Base-by-base conservation (phyloP, 768 basidiomycete genomes). In the Rhodotorula paludigena region DNA sequence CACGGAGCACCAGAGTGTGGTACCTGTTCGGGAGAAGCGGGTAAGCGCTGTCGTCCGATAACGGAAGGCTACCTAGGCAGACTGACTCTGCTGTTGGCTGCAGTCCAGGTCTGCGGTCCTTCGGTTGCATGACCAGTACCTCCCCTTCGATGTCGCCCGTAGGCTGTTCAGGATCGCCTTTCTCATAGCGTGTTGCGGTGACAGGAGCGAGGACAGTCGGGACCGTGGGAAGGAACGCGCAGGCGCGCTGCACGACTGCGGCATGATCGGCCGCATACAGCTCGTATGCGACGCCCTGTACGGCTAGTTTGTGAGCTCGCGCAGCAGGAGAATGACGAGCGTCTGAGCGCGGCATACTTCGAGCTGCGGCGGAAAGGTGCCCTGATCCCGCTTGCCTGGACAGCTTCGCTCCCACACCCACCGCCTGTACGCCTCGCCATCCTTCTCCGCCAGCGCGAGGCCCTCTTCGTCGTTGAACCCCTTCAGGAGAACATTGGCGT, bases 261-360 rank as follows among this genome's bases (percentile, higher is more conserved):
- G 32, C 28, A 36, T n/a, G 57, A 51, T 60, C 49, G 18, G 23
- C 0, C 2, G 25, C 18, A 5, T 21, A 6, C 15, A 55, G 65
- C 23, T 66, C 58, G 53, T 48, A 63, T 2, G 58, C 60, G 30
- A 71, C 51, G 38, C 66, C 66, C 70, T 66, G 33, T 25, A 5
- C 0, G 6, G 9, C 5, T 1, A 2, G 2, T 2, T 1, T 23
- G 35, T 28, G 11, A 33, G 38, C n/a, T 25, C n/a, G 16, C 10
- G 6, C n/a, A n/a, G 16, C 2, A 38, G 10, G 16, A 0, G 7
- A 25, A 35, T n/a, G 23, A 1, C 1, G 28, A n/a, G 44, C 25
- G 44, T 10, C 18, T 0, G 12, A 44, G 25, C 35, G 28, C 14
- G 39, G 23, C 65, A 32, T 44, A 67, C 68, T 59, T 69, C 68